These are phyloP conservation scores for Paralagenidium karlingii DNA, from an alignment of 352 stramenopile genomes.

Conservation along the genomic window DNA sequence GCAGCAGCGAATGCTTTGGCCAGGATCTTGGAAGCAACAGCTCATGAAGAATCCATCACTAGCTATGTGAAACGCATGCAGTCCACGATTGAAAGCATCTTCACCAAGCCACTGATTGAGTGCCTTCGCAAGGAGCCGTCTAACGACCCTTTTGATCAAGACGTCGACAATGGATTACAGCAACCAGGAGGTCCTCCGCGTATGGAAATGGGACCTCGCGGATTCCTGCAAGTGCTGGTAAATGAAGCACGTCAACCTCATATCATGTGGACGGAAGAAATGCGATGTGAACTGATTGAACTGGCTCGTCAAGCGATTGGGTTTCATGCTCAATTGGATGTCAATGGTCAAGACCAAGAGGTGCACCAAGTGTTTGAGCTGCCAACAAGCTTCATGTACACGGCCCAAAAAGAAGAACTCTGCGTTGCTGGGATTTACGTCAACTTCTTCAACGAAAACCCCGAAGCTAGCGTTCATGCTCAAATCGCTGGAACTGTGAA, in stretches of 20 bases:
- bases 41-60: slow-evolving; percentile 58
- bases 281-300: slow-evolving; percentile 61
- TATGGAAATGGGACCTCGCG: slow-evolving; percentile 38
- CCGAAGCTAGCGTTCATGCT: slow-evolving; percentile 50
- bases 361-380: slow-evolving; percentile 68
- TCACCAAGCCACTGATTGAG: slow-evolving; percentile 64
- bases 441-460: slow-evolving; percentile 83
- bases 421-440: slow-evolving; percentile 81
- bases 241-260: slow-evolving; percentile 67
- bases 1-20: slow-evolving; percentile 59
- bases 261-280: slow-evolving; percentile 79
- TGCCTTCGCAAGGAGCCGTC: slow-evolving; percentile 36
- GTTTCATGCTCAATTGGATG: slow-evolving; percentile 48
- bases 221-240: slow-evolving; percentile 57
- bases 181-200: no score
- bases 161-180: no score
- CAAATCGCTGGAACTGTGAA: slow-evolving; percentile 68
- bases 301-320: slow-evolving; percentile 57
- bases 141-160: no score
- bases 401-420: slow-evolving; percentile 70
- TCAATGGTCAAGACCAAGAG: slow-evolving; percentile 26
- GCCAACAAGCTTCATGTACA: slow-evolving; percentile 60
- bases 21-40: slow-evolving; percentile 48
- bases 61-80: slow-evolving; percentile 75
- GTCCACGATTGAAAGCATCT: slow-evolving; percentile 70